Base-by-base conservation (phyloP, 163 green algal genomes). In the Smithsoniella earleae region DNA sequence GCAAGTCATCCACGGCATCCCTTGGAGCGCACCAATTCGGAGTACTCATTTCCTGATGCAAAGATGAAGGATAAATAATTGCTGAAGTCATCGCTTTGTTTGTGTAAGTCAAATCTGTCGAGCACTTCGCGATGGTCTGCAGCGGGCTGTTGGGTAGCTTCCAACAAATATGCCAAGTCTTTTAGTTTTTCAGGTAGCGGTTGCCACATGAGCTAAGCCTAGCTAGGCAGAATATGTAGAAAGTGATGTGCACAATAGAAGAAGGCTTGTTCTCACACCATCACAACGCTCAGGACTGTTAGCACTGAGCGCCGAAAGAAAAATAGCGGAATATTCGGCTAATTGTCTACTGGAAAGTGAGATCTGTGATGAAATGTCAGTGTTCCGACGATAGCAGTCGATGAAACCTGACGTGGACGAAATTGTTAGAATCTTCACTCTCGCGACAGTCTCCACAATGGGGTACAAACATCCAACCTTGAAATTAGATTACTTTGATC, bases 51-150 rank as follows among this genome's bases (percentile, higher is more conserved):
- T 13, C 58, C 58, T 33, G 43, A 38, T 31, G 58, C 58, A 69
- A 69, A 69, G 58, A 69, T 30, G n/a, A 38, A 34, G 27, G 58
- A 30, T 25, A 69, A 69, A 36, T 69, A 34, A 13, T 69, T 69
- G 58, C 43, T 69, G 58, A 30, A 69, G 58, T 33, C 58, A 30
- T 69, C 58, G 27, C 34, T 37, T 30, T 31, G 58, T 13, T 69
- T 69, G 58, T 37, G 4, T 0, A 36, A 69, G 25, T 69, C 58
- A 13, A 69, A 33, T 31, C 58, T 69, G 25, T 69, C 58, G 5
- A 69, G 58, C 58, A 36, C 58, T 69, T 69, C 58, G 40, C 58
- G 31, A 33, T 69, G 58, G 16, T 69, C 34, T 30, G 31, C 43
- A 18, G 30, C 58, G 1, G 58, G 58, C 58, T 69, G 58, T 31